Evolutionary conservation across 495 filamentous ascomycete genomes (phyloP), one percentile per base, ranked within the genome.

Genomic region (Pseudomonodictys pantanalensis): DNA sequence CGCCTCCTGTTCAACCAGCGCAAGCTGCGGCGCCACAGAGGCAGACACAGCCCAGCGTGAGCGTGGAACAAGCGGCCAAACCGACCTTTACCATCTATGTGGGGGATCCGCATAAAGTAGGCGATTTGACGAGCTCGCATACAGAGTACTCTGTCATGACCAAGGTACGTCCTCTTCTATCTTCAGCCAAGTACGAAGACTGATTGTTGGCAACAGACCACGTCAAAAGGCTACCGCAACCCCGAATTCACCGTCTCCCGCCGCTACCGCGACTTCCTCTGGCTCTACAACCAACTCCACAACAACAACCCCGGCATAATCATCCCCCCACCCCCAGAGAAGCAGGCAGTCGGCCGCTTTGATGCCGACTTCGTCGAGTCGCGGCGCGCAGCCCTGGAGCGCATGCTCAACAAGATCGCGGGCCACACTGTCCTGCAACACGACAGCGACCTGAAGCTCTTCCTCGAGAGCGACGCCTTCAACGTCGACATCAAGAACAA

Each of bases 401-500:
- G 92, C 61, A 97, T 97, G 93, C 74, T 97, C 35, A 97, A 97
- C 76, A 97, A 95, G 75, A 93, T 85, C 60, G 90, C 92, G 3
- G 81, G 83, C 9, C 93, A 98, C 72, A 87, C 91, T 25, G 88
- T 91, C 52, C 82, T 98, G 48, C 93, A 97, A 69, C 88, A 96
- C 67, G 93, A 98, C 66, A 86, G 79, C 1, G 93, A 98, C 67
- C 76, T 97, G 38, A 98, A 98, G 74, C 83, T 97, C 22, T 98
- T 98, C 71, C 77, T 98, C 1, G 93, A 98, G 72, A 96, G 91
- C 68, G 95, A 97, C 66, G 79, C 89, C 2, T 95, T 98, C 75
- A 96, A 89, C 67, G 80, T 95, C 20, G 93, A 98, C 72, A 86
- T 98, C 66, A 97, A 97, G 78, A 92, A 97, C 75, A 96, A 96